phyloP scores from a whole-genome alignment of 768 basidiomycete genomes.

The Rhizopogon vinicolor region DNA sequence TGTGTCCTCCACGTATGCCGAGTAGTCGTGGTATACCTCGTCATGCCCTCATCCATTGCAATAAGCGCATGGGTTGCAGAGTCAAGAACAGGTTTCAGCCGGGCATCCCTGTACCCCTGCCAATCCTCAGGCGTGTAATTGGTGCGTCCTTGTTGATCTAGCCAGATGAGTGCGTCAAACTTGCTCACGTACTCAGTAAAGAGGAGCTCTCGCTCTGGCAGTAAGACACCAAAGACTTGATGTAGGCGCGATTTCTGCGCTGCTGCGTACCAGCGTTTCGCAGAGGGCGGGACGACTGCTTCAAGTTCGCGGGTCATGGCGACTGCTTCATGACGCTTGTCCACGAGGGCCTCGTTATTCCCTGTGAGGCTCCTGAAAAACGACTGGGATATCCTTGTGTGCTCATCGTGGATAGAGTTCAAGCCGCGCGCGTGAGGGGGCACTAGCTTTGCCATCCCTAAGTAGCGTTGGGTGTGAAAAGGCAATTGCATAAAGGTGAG shows the following conservation, averaged over 20 bases:
- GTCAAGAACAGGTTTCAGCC: neutral
- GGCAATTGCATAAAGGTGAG: constrained; percentile 6
- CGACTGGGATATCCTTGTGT: neutral
- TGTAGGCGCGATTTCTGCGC: neutral
- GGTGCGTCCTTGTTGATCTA: constrained; percentile 1
- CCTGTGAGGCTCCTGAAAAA: neutral
- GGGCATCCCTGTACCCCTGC: constrained; percentile 3
- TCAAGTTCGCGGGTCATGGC: neutral
- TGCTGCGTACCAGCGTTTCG: neutral
- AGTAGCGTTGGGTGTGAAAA: neutral
- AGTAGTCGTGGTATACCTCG: neutral
- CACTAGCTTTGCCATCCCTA: neutral
- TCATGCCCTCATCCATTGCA: neutral
- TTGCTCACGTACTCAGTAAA: constrained; percentile 9
- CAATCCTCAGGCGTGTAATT: neutral
- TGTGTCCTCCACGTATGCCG: neutral
- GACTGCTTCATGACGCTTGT: neutral
- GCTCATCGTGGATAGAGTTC: neutral
- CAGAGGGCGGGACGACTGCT: neutral
- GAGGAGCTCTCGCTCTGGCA: constrained; percentile 9
- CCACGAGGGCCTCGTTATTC: constrained; percentile 1
- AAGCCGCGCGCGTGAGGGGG: neutral
- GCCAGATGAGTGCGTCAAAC: constrained; percentile 18
- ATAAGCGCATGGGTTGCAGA: neutral
- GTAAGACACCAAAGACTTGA: constrained; percentile 1